Percentiles rank a stretch among this genome's conserved stretches.
Evolutionary conservation across 2,329 filamentous ascomycete species (phyloP).

Genomic region (Metarhizium rileyi): DNA sequence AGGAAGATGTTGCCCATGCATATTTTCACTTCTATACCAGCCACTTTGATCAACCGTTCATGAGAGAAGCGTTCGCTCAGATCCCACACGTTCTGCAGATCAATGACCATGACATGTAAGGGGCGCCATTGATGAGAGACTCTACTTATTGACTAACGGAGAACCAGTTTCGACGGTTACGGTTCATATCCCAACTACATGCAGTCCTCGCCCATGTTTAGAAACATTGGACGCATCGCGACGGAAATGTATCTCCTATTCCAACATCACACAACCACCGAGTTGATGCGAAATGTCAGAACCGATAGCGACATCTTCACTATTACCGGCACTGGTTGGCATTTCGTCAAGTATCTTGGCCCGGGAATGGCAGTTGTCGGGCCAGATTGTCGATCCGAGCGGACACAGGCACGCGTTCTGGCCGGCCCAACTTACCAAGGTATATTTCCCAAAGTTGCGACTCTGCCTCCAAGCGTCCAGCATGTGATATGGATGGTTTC

Average conservation of each 20-base stretch:
- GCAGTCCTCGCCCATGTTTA: slow-evolving; percentile 96
- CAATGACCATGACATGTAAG: slow-evolving; percentile 97
- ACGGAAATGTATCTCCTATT: slow-evolving; percentile 98
- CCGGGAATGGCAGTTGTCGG: slow-evolving; percentile 85
- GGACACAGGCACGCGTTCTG: slow-evolving; percentile 84
- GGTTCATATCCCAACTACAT: slow-evolving; percentile 97
- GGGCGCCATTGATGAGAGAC: slow-evolving; percentile 15
- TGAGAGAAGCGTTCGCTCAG: slow-evolving; percentile 93
- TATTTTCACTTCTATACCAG: slow-evolving; percentile 99
- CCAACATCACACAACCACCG: slow-evolving; percentile 93
- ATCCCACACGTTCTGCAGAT: slow-evolving; percentile 90
- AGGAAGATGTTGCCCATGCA: slow-evolving; percentile 90
- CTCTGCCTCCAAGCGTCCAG: slow-evolving; percentile 83
- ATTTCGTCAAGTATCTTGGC: slow-evolving; percentile 94
- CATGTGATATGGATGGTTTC: slow-evolving; percentile 96
- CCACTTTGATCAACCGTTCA: slow-evolving; percentile 92
- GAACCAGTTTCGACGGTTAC: slow-evolving; percentile 79
- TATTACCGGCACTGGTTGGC: slow-evolving; percentile 94
- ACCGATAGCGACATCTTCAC: slow-evolving; percentile 91
- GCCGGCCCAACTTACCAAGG: slow-evolving; percentile 96
- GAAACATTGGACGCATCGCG: slow-evolving; percentile 90
- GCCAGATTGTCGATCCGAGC: slow-evolving; percentile 83
- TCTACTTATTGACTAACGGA: neutral
- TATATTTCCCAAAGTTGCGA: slow-evolving; percentile 89
- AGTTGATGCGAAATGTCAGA: slow-evolving; percentile 81